These are phyloP conservation scores for Xylariaceae sp. DNA, from an alignment of 2,329 filamentous ascomycete species.

Conservation along the genomic window DNA sequence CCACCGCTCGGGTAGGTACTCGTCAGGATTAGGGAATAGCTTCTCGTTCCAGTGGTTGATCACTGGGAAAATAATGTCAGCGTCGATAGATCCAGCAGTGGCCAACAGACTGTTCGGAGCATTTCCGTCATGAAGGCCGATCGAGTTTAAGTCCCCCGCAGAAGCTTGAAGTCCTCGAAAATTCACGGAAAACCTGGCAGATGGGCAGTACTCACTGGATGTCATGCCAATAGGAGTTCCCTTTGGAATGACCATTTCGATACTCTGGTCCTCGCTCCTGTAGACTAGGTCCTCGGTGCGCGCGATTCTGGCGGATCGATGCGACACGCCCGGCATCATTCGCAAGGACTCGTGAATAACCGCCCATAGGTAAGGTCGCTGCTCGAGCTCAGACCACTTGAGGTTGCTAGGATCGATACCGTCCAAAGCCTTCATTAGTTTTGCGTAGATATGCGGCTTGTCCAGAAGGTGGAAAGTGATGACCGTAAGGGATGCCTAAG, in stretches of 20 bases:
- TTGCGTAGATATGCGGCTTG: constrained; percentile 23
- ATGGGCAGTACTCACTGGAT: too few relatives aligned
- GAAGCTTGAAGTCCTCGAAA: not conserved
- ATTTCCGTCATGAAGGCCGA: too few relatives aligned
- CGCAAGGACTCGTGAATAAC: constrained; percentile 18
- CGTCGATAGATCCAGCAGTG: too few relatives aligned
- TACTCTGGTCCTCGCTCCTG: constrained; percentile 3
- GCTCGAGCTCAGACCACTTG: constrained; percentile 15
- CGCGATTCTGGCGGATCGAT: constrained; percentile 12
- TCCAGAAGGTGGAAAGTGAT: constrained; percentile 31
- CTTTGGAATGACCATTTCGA: constrained; percentile 7
- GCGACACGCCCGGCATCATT: constrained; percentile 11
- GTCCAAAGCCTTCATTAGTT: constrained; percentile 29
- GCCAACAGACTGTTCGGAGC: too few relatives aligned
- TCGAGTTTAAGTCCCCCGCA: too few relatives aligned
- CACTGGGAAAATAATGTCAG: too few relatives aligned
- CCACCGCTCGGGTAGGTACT: constrained; percentile 19
- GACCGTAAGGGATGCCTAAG: constrained; percentile 27
- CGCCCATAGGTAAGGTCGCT: constrained; percentile 14
- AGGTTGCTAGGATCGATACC: constrained; percentile 11
- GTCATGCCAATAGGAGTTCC: constrained; percentile 28
- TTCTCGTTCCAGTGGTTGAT: constrained; percentile 27
- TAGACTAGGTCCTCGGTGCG: constrained; percentile 13
- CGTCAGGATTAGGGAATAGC: constrained; percentile 19
- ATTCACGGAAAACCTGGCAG: too few relatives aligned